phyloP scores from a whole-genome alignment of 768 basidiomycete species.

The Boletus barrowsii region DNA sequence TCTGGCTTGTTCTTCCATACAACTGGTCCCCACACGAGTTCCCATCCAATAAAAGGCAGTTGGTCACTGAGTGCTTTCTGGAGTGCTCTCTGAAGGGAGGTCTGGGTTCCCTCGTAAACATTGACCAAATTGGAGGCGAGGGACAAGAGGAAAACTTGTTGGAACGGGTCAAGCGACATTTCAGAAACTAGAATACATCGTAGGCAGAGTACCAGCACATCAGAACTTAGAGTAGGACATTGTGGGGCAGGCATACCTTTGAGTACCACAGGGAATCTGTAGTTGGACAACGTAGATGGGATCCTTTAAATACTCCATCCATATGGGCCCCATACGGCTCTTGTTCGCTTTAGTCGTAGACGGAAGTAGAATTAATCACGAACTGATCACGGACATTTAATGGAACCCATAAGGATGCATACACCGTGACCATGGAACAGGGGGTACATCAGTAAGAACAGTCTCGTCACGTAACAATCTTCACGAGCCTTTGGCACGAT shows the following conservation, averaged over 20 bases:
- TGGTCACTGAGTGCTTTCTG: not conserved
- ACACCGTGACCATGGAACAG: no score
- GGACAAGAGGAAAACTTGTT: slow-evolving; percentile 15
- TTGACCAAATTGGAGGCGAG: slow-evolving; percentile 1
- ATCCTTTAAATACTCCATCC: not conserved
- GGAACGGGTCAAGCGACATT: slow-evolving; percentile 15
- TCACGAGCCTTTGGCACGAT: no score
- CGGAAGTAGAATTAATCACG: not conserved
- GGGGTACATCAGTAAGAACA: no score
- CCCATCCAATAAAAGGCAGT: not conserved
- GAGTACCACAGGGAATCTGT: not conserved
- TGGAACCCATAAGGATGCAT: no score
- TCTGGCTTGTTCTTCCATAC: slow-evolving; percentile 13
- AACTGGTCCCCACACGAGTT: slow-evolving; percentile 12
- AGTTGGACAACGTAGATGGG: not conserved
- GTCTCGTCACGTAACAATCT: no score
- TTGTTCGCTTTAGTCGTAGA: not conserved
- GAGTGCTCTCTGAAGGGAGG: not conserved
- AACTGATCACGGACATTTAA: no score
- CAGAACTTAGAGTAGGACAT: not conserved
- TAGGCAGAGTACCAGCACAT: not conserved
- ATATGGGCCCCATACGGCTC: not conserved
- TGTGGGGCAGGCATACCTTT: not conserved
- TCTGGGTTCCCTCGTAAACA: not conserved
- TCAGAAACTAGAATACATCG: not conserved